Percentiles rank a stretch among this genome's conserved stretches.
phyloP scores from a whole-genome alignment of 1,284 basidiomycete species.

The Tausonia pullulans region DNA sequence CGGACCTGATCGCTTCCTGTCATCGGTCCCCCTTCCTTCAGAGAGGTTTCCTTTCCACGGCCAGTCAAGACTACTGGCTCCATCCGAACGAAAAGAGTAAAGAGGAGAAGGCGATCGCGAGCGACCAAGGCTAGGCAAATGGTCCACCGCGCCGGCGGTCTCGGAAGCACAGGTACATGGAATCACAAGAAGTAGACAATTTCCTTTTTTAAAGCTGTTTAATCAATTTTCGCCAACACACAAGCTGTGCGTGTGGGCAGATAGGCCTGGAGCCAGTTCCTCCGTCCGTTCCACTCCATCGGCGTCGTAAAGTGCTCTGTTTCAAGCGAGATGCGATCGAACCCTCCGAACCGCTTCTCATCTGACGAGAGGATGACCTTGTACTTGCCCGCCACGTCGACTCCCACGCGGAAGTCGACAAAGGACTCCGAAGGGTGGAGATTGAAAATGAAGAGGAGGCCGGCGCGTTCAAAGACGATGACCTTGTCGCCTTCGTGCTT shows the following conservation, averaged over 20 bases:
- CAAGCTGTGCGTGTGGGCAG: slow-evolving; percentile 10
- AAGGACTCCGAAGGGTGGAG: slow-evolving; percentile 82
- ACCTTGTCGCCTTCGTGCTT: slow-evolving; percentile 89
- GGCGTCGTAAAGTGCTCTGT: slow-evolving; percentile 69
- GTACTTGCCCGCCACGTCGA: slow-evolving; percentile 80
- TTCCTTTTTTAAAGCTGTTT: neutral
- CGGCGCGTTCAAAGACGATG: slow-evolving; percentile 84
- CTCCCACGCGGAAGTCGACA: slow-evolving; percentile 85
- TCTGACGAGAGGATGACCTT: slow-evolving; percentile 69
- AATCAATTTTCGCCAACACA: slow-evolving; percentile 10
- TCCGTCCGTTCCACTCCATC: slow-evolving; percentile 81
- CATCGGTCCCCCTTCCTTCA: too few relatives aligned
- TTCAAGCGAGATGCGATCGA: slow-evolving; percentile 60
- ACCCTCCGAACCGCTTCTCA: slow-evolving; percentile 78
- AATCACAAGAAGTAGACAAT: neutral
- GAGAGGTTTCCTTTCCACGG: too few relatives aligned
- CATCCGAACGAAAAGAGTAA: neutral
- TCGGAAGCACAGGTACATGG: too few relatives aligned
- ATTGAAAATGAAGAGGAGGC: slow-evolving; percentile 91
- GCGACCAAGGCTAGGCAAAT: too few relatives aligned
- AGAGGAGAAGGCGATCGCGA: neutral
- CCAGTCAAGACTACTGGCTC: too few relatives aligned
- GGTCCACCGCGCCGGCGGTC: too few relatives aligned
- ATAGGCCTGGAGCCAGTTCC: slow-evolving; percentile 46
- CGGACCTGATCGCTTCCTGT: too few relatives aligned